A percentile compares a stretch with the other conserved stretches of the same genome.
phyloP scores from a whole-genome alignment of 352 stramenopile genomes.

The Globisporangium spiculum region DNA sequence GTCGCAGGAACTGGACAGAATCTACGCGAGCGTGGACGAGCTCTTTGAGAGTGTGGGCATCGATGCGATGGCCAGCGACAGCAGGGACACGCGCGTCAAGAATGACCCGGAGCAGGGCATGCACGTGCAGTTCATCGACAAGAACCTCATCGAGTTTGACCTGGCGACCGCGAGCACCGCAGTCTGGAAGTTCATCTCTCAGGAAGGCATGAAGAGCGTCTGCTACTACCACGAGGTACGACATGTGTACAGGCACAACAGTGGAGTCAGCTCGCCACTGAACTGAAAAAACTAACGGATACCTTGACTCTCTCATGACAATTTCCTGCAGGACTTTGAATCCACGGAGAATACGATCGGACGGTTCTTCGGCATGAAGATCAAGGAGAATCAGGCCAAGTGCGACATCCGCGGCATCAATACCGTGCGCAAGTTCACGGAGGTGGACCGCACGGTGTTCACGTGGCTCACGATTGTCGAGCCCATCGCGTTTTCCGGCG shows the following conservation, averaged over 20 bases:
- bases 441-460: background rate
- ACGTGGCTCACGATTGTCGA: background rate
- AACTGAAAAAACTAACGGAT: background rate
- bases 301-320: too few species aligned
- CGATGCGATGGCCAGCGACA: background rate
- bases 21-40: background rate
- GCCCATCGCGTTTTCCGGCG: conserved; percentile 1
- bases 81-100: conserved; percentile 4
- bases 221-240: conserved; percentile 11
- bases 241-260: too few species aligned
- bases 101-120: background rate
- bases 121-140: conserved; percentile 5
- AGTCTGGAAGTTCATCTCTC: conserved; percentile 5
- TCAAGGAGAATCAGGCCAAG: conserved; percentile 1
- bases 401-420: conserved; percentile 1
- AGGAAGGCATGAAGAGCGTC: conserved; percentile 8
- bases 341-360: background rate
- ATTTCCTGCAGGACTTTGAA: background rate
- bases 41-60: background rate
- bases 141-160: conserved; percentile 1
- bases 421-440: background rate
- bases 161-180: background rate
- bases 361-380: conserved; percentile 6
- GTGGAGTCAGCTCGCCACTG: background rate
- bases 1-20: background rate